phyloP scores from a whole-genome alignment of 495 filamentous ascomycete species.

The Penicillium argentinense region DNA sequence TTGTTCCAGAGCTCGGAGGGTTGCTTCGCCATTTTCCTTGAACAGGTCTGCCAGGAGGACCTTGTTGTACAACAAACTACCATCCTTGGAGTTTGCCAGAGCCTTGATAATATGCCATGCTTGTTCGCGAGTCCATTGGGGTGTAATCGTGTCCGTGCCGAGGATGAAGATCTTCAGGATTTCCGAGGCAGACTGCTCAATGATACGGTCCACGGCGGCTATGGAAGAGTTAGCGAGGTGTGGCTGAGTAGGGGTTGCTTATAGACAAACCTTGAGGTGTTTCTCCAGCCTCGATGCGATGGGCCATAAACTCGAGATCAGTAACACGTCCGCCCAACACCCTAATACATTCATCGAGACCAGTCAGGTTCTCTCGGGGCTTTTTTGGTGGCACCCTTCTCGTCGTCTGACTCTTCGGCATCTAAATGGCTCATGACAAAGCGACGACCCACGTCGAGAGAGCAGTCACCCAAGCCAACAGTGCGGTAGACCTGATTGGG shows the following conservation, averaged over 20 bases:
- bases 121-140: conserved; percentile 75
- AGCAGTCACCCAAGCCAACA: conserved; percentile 80
- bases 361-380: conserved; percentile 47
- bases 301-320: conserved; percentile 88
- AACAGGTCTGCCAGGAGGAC: conserved; percentile 75
- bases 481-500: conserved; percentile 90
- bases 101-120: conserved; percentile 85
- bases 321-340: conserved; percentile 85
- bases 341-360: conserved; percentile 80
- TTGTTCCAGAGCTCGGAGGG: conserved; percentile 77
- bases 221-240: conserved; percentile 22
- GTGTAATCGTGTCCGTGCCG: conserved; percentile 39
- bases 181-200: conserved; percentile 81
- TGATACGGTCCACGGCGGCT: conserved; percentile 86
- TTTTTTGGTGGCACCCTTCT: conserved; percentile 32
- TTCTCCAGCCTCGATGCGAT: conserved; percentile 89
- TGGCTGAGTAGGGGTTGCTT: background rate
- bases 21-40: conserved; percentile 62
- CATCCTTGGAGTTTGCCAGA: conserved; percentile 57
- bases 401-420: conserved; percentile 40
- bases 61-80: conserved; percentile 73
- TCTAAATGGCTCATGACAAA: conserved; percentile 87
- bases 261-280: conserved; percentile 58
- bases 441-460: conserved; percentile 79
- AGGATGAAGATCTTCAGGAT: conserved; percentile 93